A percentile compares a stretch with the other conserved stretches of the same genome.
These are phyloP conservation scores for Stylonectria norvegica DNA, from an alignment of 2,329 filamentous ascomycete species.

Conservation along the genomic window DNA sequence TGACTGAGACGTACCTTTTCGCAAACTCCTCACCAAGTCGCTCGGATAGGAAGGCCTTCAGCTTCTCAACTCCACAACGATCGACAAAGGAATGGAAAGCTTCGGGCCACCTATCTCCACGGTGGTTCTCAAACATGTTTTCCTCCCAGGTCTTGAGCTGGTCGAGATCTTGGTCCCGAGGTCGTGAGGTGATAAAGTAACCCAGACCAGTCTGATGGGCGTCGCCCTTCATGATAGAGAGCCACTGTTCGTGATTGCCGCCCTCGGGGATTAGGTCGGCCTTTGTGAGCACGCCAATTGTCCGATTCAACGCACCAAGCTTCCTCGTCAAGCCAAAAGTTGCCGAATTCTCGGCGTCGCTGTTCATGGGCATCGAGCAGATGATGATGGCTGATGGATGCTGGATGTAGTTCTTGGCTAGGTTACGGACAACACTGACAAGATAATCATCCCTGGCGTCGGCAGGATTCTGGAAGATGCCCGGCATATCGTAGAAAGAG, in stretches of 20 bases:
- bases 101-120: slow-evolving; percentile 43
- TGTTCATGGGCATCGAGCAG: slow-evolving; percentile 73
- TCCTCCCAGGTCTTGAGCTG: slow-evolving; percentile 52
- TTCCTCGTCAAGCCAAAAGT: slow-evolving; percentile 63
- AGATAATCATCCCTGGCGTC: slow-evolving; percentile 64
- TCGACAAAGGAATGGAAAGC: slow-evolving; percentile 46
- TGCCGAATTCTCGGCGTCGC: slow-evolving; percentile 71
- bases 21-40: slow-evolving; percentile 53
- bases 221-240: slow-evolving; percentile 58
- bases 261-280: slow-evolving; percentile 65
- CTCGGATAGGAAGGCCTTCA: slow-evolving; percentile 51
- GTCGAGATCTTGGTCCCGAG: slow-evolving; percentile 52
- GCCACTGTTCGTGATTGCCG: slow-evolving; percentile 53
- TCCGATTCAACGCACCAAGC: slow-evolving; percentile 54
- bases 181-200: slow-evolving; percentile 74
- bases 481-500: slow-evolving; percentile 82
- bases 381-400: slow-evolving; percentile 71
- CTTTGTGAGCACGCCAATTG: slow-evolving; percentile 78
- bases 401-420: slow-evolving; percentile 67
- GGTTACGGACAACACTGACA: slow-evolving; percentile 66
- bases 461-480: slow-evolving; percentile 70
- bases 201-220: slow-evolving; percentile 66
- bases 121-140: slow-evolving; percentile 44
- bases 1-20: slow-evolving; percentile 38
- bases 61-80: slow-evolving; percentile 51